Percentiles rank a stretch among this genome's conserved stretches.
Evolutionary conservation across 2,329 filamentous ascomycete genomes (phyloP).

Genomic region (Phaeosphaeria sp.): DNA sequence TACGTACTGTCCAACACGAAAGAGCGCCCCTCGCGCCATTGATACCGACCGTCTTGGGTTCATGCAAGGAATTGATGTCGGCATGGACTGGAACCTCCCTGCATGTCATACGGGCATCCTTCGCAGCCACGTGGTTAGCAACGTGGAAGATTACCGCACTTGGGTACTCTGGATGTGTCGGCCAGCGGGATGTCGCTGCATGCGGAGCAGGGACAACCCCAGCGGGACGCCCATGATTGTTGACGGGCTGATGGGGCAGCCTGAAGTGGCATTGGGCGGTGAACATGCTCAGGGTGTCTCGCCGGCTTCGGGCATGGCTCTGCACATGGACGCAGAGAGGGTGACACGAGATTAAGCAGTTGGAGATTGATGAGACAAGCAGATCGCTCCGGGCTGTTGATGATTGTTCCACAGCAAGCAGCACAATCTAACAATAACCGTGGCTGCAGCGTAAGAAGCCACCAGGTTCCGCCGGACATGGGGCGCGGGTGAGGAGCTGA

Average conservation of each 20-base stretch:
- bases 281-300: not conserved
- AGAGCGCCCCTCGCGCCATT: not conserved
- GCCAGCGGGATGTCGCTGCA: slow-evolving; percentile 2
- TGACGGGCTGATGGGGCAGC: not conserved
- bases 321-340: not conserved
- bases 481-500: not conserved
- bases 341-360: not conserved
- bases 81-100: not conserved
- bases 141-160: slow-evolving; percentile 12
- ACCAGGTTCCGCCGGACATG: not conserved
- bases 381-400: not conserved
- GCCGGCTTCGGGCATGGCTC: not conserved
- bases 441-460: not conserved
- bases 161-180: slow-evolving; percentile 3
- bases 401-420: not conserved
- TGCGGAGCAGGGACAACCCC: not conserved
- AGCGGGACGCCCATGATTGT: not conserved
- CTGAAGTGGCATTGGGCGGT: not conserved
- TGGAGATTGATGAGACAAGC: slow-evolving; percentile 1
- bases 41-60: not conserved
- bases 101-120: slow-evolving; percentile 10
- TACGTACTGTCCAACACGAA: not conserved
- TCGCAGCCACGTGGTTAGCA: slow-evolving; percentile 23
- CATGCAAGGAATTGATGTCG: not conserved
- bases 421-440: not conserved